A percentile compares a stretch with the other conserved stretches of the same genome.
Conservation (phyloP, 805 yeast genomes). For the Cyberlindnera mrakii region DNA sequence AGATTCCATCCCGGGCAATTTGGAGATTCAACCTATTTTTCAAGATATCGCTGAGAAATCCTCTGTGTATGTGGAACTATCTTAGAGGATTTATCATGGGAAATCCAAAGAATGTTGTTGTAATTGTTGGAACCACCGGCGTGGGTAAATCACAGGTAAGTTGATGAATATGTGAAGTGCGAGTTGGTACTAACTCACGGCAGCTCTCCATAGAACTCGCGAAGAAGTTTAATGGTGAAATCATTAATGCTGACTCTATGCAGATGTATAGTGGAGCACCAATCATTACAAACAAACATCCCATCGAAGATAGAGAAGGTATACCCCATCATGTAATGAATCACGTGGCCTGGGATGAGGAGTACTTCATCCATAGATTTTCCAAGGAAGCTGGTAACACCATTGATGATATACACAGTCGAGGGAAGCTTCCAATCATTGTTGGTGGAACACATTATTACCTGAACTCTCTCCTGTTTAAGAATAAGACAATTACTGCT, state of each 20-base stretch:
- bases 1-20: too few relatives aligned
- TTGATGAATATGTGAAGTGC: background rate
- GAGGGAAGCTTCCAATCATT: conserved; percentile 76
- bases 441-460: conserved; percentile 98
- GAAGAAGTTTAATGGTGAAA: conserved; percentile 70
- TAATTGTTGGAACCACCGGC: conserved; percentile 90
- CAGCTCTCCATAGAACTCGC: conserved; percentile 75
- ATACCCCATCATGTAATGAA: conserved; percentile 84
- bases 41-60: too few relatives aligned
- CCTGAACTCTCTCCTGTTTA: conserved; percentile 68
- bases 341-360: conserved; percentile 74
- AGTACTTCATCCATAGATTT: conserved; percentile 76
- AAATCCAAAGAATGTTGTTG: conserved; percentile 37
- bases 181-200: background rate
- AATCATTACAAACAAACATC: conserved; percentile 89
- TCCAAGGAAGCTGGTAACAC: conserved; percentile 58
- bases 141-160: conserved; percentile 89
- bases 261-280: conserved; percentile 77
- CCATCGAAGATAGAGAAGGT: conserved; percentile 66
- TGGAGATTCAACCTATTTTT: too few relatives aligned
- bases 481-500: conserved; percentile 49
- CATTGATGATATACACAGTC: conserved; percentile 56
- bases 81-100: conserved; percentile 13
- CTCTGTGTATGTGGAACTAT: conserved; percentile 7
- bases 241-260: conserved; percentile 96